Evolutionary conservation across 2,329 filamentous ascomycete species (phyloP).

Genomic region (Drechslera avenae): DNA sequence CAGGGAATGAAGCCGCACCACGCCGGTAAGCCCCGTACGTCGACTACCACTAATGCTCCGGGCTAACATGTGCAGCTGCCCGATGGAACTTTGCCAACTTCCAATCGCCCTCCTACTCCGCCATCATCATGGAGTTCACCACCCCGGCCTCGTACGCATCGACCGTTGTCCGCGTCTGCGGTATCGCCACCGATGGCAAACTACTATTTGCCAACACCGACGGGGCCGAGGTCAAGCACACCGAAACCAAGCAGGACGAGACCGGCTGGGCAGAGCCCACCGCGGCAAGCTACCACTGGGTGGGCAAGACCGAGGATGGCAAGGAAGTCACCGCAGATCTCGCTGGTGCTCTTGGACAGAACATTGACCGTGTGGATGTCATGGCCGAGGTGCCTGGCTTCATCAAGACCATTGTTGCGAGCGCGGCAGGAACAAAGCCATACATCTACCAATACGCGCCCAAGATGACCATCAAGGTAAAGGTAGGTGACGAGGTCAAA

Average conservation of each 20-base stretch:
- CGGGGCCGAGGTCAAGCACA: slow-evolving; percentile 68
- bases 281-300: slow-evolving; percentile 76
- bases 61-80: slow-evolving; percentile 59
- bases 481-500: slow-evolving; percentile 78
- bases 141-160: slow-evolving; percentile 92
- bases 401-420: slow-evolving; percentile 90
- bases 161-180: slow-evolving; percentile 82
- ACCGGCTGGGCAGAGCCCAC: slow-evolving; percentile 90
- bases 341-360: slow-evolving; percentile 69
- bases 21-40: slow-evolving; percentile 61
- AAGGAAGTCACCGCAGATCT: slow-evolving; percentile 72
- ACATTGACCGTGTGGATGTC: slow-evolving; percentile 85
- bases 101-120: slow-evolving; percentile 84
- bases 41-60: neutral
- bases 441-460: slow-evolving; percentile 96
- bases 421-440: slow-evolving; percentile 87
- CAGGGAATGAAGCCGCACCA: slow-evolving; percentile 99
- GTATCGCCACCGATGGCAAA: slow-evolving; percentile 79
- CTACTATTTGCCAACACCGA: slow-evolving; percentile 73
- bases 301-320: slow-evolving; percentile 75
- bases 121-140: slow-evolving; percentile 92
- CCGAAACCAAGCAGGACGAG: slow-evolving; percentile 73
- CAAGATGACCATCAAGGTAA: slow-evolving; percentile 77
- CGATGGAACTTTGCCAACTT: slow-evolving; percentile 95
- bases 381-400: slow-evolving; percentile 97